Conservation (phyloP, 106 monocot species). For the Hemerocallis citrina region DNA sequence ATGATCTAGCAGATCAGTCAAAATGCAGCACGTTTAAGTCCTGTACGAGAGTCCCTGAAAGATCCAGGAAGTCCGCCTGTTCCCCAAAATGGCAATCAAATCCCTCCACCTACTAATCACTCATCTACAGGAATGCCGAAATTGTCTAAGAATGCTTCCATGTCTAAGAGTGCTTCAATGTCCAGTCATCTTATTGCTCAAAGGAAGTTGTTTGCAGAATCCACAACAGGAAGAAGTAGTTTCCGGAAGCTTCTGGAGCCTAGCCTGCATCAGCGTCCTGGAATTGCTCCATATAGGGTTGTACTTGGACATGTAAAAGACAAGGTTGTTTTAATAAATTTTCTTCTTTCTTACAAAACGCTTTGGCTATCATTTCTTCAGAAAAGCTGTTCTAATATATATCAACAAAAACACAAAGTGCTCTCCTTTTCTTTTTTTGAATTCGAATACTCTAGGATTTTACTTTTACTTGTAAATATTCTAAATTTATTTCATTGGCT, state of each 20-base stretch:
- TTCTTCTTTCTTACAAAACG: background rate
- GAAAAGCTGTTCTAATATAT: background rate
- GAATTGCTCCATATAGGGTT: constrained; percentile 81
- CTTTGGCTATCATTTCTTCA: background rate
- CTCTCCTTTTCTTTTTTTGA: background rate
- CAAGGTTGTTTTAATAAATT: constrained; percentile 34
- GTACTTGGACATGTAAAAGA: constrained; percentile 85
- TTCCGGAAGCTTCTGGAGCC: constrained; percentile 88
- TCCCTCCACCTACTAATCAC: constrained; percentile 1
- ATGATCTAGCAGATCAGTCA: constrained; percentile 18
- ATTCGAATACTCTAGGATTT: background rate
- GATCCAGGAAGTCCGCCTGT: constrained; percentile 12
- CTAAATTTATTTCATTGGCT: background rate
- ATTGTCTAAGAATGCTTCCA: constrained; percentile 11
- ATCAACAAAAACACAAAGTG: too few species aligned
- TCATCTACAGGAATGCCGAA: constrained; percentile 18
- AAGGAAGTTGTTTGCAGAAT: constrained; percentile 59
- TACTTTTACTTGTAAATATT: background rate
- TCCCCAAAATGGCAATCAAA: constrained; percentile 12
- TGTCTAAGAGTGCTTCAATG: background rate
- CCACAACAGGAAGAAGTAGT: constrained; percentile 64
- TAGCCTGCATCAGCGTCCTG: constrained; percentile 49
- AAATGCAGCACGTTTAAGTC: constrained; percentile 12
- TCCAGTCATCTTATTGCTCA: constrained; percentile 47
- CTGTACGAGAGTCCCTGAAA: constrained; percentile 10